Evolutionary conservation across 495 filamentous ascomycete genomes (phyloP).

Genomic region (Peziza echinospora): DNA sequence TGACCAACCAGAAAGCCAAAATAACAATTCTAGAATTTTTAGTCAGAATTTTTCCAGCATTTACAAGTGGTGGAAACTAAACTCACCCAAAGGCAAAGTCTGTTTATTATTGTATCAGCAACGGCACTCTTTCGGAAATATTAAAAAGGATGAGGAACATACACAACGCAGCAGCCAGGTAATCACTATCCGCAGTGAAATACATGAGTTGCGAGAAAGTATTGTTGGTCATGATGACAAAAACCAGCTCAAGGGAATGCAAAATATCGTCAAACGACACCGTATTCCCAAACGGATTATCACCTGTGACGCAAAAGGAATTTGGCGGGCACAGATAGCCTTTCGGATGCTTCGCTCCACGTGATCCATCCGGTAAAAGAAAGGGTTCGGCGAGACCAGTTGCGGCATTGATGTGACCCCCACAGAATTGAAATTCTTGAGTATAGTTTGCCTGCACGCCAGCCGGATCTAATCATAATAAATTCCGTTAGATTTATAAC

Average conservation of each 20-base stretch:
- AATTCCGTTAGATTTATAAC: too few species aligned
- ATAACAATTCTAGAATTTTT: slow-evolving; percentile 54
- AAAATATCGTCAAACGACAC: slow-evolving; percentile 89
- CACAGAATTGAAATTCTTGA: slow-evolving; percentile 55
- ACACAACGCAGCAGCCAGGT: slow-evolving; percentile 57
- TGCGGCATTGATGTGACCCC: slow-evolving; percentile 45
- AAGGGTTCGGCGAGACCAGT: slow-evolving; percentile 42
- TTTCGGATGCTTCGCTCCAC: slow-evolving; percentile 36
- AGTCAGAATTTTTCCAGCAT: not conserved
- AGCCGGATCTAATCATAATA: slow-evolving; percentile 23
- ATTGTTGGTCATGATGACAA: slow-evolving; percentile 95
- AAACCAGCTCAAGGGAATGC: slow-evolving; percentile 82
- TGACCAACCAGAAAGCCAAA: slow-evolving; percentile 89
- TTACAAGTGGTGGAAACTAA: not conserved
- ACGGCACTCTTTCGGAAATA: not conserved
- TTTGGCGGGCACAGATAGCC: slow-evolving; percentile 76
- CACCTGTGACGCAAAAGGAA: slow-evolving; percentile 58
- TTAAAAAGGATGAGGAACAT: not conserved
- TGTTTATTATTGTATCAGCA: slow-evolving; percentile 8
- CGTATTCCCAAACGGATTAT: slow-evolving; percentile 66
- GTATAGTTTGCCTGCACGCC: slow-evolving; percentile 24
- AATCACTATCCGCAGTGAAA: slow-evolving; percentile 75
- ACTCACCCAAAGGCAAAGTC: slow-evolving; percentile 19
- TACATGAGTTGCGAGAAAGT: slow-evolving; percentile 91
- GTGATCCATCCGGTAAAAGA: slow-evolving; percentile 30